Evolutionary conservation across 2,329 filamentous ascomycete genomes (phyloP).

Genomic region (Fusarium austroafricanum): DNA sequence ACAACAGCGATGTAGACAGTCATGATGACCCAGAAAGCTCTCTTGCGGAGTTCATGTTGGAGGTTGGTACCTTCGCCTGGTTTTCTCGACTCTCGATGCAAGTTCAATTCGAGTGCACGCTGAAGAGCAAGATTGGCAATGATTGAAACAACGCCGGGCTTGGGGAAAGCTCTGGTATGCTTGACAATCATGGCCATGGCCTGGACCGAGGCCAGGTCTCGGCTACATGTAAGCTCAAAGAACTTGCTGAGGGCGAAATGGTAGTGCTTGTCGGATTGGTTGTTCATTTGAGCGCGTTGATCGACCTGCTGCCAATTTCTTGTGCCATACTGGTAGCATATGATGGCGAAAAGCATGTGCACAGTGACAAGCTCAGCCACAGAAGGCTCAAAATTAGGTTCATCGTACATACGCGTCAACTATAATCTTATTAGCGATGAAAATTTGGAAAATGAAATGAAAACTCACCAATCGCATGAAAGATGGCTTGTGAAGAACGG

Average conservation of each 20-base stretch:
- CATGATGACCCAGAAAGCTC: constrained; percentile 80
- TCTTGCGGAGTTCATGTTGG: constrained; percentile 79
- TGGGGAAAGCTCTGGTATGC: constrained; percentile 81
- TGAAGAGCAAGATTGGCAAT: constrained; percentile 73
- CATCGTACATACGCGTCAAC: constrained; percentile 76
- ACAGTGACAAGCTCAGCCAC: constrained; percentile 75
- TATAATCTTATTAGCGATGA: constrained; percentile 46
- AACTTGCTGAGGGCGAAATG: constrained; percentile 79
- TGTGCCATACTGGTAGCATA: constrained; percentile 81
- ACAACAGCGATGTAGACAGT: constrained; percentile 74
- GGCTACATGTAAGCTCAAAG: constrained; percentile 71
- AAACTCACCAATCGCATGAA: constrained; percentile 73
- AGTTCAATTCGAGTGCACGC: constrained; percentile 77
- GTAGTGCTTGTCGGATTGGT: constrained; percentile 80
- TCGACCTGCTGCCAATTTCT: constrained; percentile 71
- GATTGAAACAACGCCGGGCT: constrained; percentile 79
- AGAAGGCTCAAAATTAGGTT: constrained; percentile 70
- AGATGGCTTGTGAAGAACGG: constrained; percentile 80
- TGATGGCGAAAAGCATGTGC: constrained; percentile 83
- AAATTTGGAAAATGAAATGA: not conserved
- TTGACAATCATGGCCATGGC: constrained; percentile 77
- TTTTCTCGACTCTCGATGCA: constrained; percentile 76
- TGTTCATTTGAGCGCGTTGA: constrained; percentile 66
- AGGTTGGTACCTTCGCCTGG: constrained; percentile 63
- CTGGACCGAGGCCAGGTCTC: constrained; percentile 75